Percentiles rank a stretch among this genome's conserved stretches.
Conservation (phyloP, 2,329 filamentous ascomycete genomes). For the Cyphellophora europaea region DNA sequence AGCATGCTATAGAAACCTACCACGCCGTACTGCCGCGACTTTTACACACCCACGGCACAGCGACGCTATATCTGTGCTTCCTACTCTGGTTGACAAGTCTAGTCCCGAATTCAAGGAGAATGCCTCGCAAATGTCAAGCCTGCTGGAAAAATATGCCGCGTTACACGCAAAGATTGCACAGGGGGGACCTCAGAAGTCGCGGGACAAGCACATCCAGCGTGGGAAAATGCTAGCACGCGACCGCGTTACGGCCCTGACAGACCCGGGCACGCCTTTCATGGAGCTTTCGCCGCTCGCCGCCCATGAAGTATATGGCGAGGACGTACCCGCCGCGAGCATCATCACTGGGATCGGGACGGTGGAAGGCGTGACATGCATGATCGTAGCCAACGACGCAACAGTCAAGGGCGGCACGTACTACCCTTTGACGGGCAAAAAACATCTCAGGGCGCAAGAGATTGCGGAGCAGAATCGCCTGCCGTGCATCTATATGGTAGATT, state of each 20-base stretch:
- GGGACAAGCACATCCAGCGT: constrained; percentile 75
- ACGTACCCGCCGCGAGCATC: constrained; percentile 82
- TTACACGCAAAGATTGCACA: constrained; percentile 63
- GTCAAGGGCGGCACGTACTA: constrained; percentile 98
- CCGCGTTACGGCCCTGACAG: constrained; percentile 75
- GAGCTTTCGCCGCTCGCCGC: constrained; percentile 91
- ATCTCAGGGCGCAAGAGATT: constrained; percentile 82
- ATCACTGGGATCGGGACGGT: constrained; percentile 88
- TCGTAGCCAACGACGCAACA: constrained; percentile 92
- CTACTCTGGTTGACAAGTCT: constrained; percentile 63
- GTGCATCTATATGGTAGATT: constrained; percentile 94
- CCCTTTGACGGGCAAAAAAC: constrained; percentile 95
- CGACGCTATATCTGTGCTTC: constrained; percentile 70
- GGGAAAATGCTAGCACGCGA: constrained; percentile 94
- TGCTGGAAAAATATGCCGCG: constrained; percentile 57
- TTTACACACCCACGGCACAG: constrained; percentile 78
- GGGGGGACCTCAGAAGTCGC: constrained; percentile 72
- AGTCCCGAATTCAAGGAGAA: constrained; percentile 78
- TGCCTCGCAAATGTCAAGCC: constrained; percentile 62
- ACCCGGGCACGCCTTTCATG: constrained; percentile 81
- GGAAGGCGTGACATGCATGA: constrained; percentile 82
- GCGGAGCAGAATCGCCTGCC: constrained; percentile 74
- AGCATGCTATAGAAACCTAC: constrained; percentile 17
- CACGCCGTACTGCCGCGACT: constrained; percentile 49
- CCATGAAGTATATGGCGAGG: constrained; percentile 77